Base-by-base conservation (phyloP, 1,284 basidiomycete species). In the Wolfiporia cocos region DNA sequence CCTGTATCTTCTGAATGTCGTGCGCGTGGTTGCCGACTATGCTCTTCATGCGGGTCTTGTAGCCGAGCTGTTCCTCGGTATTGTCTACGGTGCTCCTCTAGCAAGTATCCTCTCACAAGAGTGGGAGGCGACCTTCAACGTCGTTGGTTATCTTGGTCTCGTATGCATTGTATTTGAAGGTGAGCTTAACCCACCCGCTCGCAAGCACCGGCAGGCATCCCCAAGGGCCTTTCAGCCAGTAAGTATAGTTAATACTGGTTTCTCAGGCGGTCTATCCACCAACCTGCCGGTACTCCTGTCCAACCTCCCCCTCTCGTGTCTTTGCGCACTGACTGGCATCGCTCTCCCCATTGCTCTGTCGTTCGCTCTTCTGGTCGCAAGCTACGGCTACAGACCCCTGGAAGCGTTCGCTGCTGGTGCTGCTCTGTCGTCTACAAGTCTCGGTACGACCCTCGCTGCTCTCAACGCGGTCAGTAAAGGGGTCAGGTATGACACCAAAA, bases 101-200 rank as follows among this genome's bases (percentile, higher is more conserved):
- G 69, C 64, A 0, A 59, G 56, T 21, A 67, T 75, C 40, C 54
- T 77, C 0, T 61, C 63, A 0, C 9, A 43, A 0, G 53, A 57
- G 5, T 71, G 69, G 65, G 58, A 74, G 47, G 51, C 62, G 7
- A 63, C 71, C 0, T 64, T 75, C 40, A 62, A 69, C 5, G 57
- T 59, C 0, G 34, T 77, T 5, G 75, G 74, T 0, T 76, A 76
- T 49, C 45, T 76, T 1, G 76, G 75, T 1, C 57, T 78, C 12
- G 58, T 77, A n/a, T 55, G 74, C 5, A 62, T 78, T 34, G 70
- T 78, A 3, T 73, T 75, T 44, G 67, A 75, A 61, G 73, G 73
- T 64, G 39, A 47, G 56, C 43, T 41, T 11, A 17, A 9, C n/a
- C n/a, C 32, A 34, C 10, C 7, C 7, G 10, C 10, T 34, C 22